phyloP scores from a whole-genome alignment of 164 flowering plant genomes.

The Macadamia tetraphylla region DNA sequence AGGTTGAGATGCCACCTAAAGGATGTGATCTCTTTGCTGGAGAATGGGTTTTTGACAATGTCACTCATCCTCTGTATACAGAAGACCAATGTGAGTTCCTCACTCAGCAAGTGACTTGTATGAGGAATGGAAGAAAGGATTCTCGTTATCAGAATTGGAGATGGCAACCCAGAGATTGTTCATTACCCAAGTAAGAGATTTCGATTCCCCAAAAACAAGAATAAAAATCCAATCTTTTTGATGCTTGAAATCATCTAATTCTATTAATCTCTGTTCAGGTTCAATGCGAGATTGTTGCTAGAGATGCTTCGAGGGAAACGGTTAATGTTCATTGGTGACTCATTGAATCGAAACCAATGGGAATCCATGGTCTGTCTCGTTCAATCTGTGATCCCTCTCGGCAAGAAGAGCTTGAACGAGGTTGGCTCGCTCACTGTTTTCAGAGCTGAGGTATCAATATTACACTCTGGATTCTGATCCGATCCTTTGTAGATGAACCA shows the following conservation, averaged over 20 bases:
- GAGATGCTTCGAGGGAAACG: constrained; percentile 82
- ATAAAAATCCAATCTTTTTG: too few relatives aligned
- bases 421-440: constrained; percentile 72
- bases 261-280: constrained; percentile 33
- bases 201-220: too few relatives aligned
- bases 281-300: constrained; percentile 63
- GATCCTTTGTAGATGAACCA: neutral
- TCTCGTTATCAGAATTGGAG: constrained; percentile 83
- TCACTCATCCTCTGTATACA: constrained; percentile 64
- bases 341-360: constrained; percentile 95
- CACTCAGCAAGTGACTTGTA: constrained; percentile 77
- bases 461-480: neutral
- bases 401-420: constrained; percentile 68
- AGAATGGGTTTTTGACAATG: constrained; percentile 77
- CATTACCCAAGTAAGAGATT: constrained; percentile 41
- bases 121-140: constrained; percentile 84
- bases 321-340: constrained; percentile 95
- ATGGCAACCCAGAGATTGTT: constrained; percentile 92
- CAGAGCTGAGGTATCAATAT: constrained; percentile 55
- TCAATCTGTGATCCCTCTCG: constrained; percentile 70
- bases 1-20: constrained; percentile 52
- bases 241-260: neutral
- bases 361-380: constrained; percentile 94
- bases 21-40: constrained; percentile 84
- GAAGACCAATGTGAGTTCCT: constrained; percentile 89